phyloP scores from a whole-genome alignment of 176 grass and related monocot genomes.

The Oryza glaberrima region DNA sequence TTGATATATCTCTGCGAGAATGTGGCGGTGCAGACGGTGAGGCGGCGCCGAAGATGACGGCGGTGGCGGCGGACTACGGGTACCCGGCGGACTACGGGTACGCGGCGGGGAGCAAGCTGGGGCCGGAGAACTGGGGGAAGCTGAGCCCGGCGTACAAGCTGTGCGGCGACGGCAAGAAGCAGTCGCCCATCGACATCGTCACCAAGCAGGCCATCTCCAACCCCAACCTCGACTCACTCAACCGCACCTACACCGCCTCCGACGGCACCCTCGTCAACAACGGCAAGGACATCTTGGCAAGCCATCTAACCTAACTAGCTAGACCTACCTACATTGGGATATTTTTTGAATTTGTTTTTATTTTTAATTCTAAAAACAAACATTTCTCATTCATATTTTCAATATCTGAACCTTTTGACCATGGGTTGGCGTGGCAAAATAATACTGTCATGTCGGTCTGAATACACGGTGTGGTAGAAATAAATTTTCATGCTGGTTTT shows the following conservation, averaged over 20 bases:
- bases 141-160: conserved; percentile 48
- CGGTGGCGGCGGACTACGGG: background rate
- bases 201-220: conserved; percentile 20
- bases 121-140: conserved; percentile 61
- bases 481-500: too few relatives aligned
- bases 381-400: too few relatives aligned
- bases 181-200: conserved; percentile 69
- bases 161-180: conserved; percentile 45
- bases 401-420: too few relatives aligned
- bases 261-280: conserved; percentile 58
- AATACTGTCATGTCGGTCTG: too few relatives aligned
- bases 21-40: background rate
- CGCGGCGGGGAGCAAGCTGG: background rate
- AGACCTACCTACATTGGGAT: background rate
- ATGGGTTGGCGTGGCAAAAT: too few relatives aligned
- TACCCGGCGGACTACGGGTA: background rate
- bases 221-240: conserved; percentile 21
- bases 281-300: conserved; percentile 55
- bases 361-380: too few relatives aligned
- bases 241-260: conserved; percentile 46
- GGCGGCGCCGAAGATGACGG: background rate
- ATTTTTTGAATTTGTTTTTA: too few relatives aligned
- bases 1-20: too few relatives aligned
- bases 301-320: conserved; percentile 30
- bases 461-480: too few relatives aligned